Base-by-base conservation (phyloP, 2,329 filamentous ascomycete genomes). In the Alternaria gaisen region DNA sequence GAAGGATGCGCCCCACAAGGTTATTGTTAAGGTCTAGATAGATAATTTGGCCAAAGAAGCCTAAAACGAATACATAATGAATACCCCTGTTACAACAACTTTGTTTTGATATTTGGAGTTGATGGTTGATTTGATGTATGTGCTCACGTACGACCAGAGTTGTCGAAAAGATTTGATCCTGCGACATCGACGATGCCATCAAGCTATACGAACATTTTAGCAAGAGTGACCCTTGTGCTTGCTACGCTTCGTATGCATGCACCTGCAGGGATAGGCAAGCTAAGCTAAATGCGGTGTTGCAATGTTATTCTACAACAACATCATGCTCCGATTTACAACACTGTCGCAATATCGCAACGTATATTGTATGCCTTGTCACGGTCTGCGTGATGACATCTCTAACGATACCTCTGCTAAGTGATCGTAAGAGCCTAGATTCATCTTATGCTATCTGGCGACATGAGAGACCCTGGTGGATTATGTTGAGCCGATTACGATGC, bases 1-100 rank as follows among this genome's bases (percentile, higher is more conserved):
- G 80, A 80, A 83, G 77, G 63, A 69, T 58, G 83, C 85, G 58
- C 73, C 71, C 30, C 79, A 85, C 76, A 79, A 85, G 77, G 81
- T 86, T 40, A 59, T 71, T 12, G 43, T 68, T 3, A 70, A 68
- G 28, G 52, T 53, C 18, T 53, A 53, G 26, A 18, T 51, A 51
- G 28, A 50, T 26, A 2, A 20, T 20, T 16, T 28, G 36, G 36
- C 9, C 24, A 5, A 38, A 18, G 48, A 24, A 41, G 24, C 22
- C 20, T 41, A 4, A 36, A 16, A 22, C 22, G 20, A 44, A 43
- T 43, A 9, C n/a, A 18, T 26, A 38, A 55, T 40, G 14, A 20
- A 48, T 41, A 42, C 32, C 36, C 44, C 26, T 7, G 18, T 52
- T 18, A 43, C 28, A 22, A 14, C 2, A 4, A 22, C 14, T 24